Evolutionary conservation across 1,284 basidiomycete genomes (phyloP).

Genomic region (Austropuccinia psidii): DNA sequence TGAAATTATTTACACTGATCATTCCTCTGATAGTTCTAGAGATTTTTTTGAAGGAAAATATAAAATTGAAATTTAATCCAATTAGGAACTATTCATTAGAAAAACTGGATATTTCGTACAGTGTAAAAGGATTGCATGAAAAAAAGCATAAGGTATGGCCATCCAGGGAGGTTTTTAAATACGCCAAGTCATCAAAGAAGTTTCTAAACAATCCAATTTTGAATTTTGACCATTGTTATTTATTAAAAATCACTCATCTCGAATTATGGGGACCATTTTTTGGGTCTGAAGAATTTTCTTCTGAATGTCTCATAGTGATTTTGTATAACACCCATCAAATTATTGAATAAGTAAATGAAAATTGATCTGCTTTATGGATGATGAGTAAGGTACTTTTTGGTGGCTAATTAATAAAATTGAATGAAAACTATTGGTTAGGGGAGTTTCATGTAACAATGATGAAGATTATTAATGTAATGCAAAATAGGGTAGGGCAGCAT

Average conservation of each 20-base stretch:
- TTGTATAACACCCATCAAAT: slow-evolving; percentile 35
- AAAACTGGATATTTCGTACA: slow-evolving; percentile 25
- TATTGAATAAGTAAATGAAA: not conserved
- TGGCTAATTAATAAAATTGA: no score
- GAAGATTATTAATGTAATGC: no score
- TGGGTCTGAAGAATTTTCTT: slow-evolving; percentile 31
- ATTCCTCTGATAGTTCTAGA: not conserved
- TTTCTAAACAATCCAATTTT: slow-evolving; percentile 10
- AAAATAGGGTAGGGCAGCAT: no score
- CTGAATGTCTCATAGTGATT: slow-evolving; percentile 33
- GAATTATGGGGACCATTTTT: slow-evolving; percentile 35
- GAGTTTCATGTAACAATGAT: no score
- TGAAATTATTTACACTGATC: not conserved
- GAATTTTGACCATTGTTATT: slow-evolving; percentile 38
- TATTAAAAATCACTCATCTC: slow-evolving; percentile 35
- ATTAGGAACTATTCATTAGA: not conserved
- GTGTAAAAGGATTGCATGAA: slow-evolving; percentile 35
- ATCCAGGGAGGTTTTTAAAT: slow-evolving; percentile 5
- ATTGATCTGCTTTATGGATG: no score
- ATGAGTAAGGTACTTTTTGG: no score
- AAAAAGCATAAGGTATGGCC: not conserved
- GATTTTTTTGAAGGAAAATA: not conserved
- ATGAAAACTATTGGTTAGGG: no score
- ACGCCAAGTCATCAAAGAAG: slow-evolving; percentile 12
- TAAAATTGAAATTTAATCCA: not conserved